Evolutionary conservation across 441 rosid genomes (phyloP), one percentile per base, ranked within the genome.

Genomic region (Flueggea neowawraea): DNA sequence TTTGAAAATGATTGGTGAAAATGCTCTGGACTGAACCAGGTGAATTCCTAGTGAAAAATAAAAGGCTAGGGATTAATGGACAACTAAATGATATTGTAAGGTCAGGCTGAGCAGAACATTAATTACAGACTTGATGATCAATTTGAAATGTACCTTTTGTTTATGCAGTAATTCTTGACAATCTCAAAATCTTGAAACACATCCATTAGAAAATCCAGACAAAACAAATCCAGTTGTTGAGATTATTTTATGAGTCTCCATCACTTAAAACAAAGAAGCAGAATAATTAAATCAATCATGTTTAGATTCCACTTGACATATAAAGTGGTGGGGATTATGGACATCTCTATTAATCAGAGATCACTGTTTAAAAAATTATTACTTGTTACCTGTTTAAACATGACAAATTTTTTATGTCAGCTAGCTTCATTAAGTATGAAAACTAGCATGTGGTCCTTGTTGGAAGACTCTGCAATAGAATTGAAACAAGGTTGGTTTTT

Each of bases 371-470:
- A 22, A 22, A 43, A 39, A 17, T 59, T n/a, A 47, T 41, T 54
- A 22, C 28, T 22, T 22, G 2, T 22, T 22, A 22, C 32, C 36
- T 58, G 57, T 51, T 28, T 51, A 49, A 48, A 44, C 63, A 57
- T 31, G 55, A 55, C 60, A 22, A 22, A 22, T 0, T 0, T 58
- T 60, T 50, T 51, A 12, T 47, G 75, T 60, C 59, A 61, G 49
- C 16, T 47, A 22, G 59, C 58, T 49, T 16, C 57, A 31, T 10
- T 49, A 39, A 12, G 32, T 28, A 14, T 10, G 14, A 57, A 53
- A 55, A 45, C n/a, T 51, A 39, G 66, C 76, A 60, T 62, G 86
- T 79, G 84, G 80, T 68, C 76, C 75, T 57, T 54, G 60, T 53
- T 70, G 68, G 73, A 45, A 50, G 64, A 60, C n/a, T 55, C 55